A percentile compares a stretch with the other conserved stretches of the same genome.
Evolutionary conservation across 768 basidiomycete genomes (phyloP).

Genomic region (Inosperma sp.): DNA sequence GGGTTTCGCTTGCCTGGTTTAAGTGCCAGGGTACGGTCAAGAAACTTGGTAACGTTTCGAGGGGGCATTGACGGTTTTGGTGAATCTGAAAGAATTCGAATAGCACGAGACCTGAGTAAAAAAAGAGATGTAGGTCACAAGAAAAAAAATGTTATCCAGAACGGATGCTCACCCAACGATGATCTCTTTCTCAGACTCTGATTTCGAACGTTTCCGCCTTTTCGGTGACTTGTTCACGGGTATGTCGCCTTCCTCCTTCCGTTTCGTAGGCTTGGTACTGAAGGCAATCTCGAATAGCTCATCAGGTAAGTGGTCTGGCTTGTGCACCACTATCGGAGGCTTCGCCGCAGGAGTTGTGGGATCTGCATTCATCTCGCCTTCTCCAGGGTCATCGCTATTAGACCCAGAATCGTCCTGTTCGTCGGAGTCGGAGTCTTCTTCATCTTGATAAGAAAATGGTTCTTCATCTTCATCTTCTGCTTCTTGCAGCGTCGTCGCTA

Average conservation of each 20-base stretch:
- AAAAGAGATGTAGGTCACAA: not conserved
- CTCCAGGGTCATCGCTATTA: slow-evolving; percentile 19
- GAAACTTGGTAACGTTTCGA: slow-evolving; percentile 45
- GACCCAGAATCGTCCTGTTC: slow-evolving; percentile 23
- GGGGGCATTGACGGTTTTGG: slow-evolving; percentile 41
- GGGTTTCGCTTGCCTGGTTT: slow-evolving; percentile 34
- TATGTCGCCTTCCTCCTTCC: slow-evolving; percentile 15
- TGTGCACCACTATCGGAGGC: slow-evolving; percentile 16
- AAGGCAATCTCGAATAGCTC: slow-evolving; percentile 60
- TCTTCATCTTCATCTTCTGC: slow-evolving; percentile 24
- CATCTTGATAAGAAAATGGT: slow-evolving; percentile 21
- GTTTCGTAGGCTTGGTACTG: slow-evolving; percentile 18
- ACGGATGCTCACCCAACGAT: slow-evolving; percentile 46
- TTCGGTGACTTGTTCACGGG: slow-evolving; percentile 3
- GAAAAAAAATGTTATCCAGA: slow-evolving; percentile 1
- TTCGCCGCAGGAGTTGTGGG: slow-evolving; percentile 1
- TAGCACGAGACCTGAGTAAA: slow-evolving; percentile 43
- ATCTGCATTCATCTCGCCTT: slow-evolving; percentile 25
- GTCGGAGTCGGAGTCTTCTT: slow-evolving; percentile 18
- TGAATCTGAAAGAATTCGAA: slow-evolving; percentile 43
- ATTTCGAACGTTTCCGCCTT: slow-evolving; percentile 28
- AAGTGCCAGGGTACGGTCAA: slow-evolving; percentile 47
- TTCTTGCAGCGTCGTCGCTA: slow-evolving; percentile 23
- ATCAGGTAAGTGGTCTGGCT: slow-evolving; percentile 57
- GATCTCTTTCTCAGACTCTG: slow-evolving; percentile 41